A percentile compares a stretch with the other conserved stretches of the same genome.
These are phyloP conservation scores for Pyricularia sp. DNA, from an alignment of 2,329 filamentous ascomycete species.

Conservation along the genomic window DNA sequence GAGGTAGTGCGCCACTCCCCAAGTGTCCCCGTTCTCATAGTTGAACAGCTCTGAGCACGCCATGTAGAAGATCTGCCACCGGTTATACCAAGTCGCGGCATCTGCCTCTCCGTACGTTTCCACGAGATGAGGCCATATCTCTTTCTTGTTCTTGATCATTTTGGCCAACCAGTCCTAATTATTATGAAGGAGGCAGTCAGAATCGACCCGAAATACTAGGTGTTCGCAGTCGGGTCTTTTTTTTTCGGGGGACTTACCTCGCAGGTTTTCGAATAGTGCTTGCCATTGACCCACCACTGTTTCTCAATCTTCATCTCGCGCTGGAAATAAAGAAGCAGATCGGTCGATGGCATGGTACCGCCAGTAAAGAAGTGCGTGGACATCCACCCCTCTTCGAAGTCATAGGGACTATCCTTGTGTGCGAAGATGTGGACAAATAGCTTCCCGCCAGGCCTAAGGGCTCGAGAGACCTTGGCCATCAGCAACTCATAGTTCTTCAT, in stretches of 20 bases:
- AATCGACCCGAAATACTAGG: background rate
- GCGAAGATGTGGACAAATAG: conserved; percentile 58
- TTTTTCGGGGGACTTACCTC: conserved; percentile 30
- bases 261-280: conserved; percentile 56
- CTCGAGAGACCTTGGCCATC: conserved; percentile 46
- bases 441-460: conserved; percentile 50
- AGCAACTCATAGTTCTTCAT: conserved; percentile 65
- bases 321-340: conserved; percentile 56
- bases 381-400: conserved; percentile 64
- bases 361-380: conserved; percentile 61
- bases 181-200: background rate
- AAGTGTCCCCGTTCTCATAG: conserved; percentile 50
- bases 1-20: conserved; percentile 54
- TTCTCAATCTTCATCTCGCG: conserved; percentile 42
- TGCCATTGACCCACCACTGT: conserved; percentile 61
- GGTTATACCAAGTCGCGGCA: conserved; percentile 49
- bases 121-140: conserved; percentile 50
- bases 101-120: conserved; percentile 52
- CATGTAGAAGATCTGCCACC: conserved; percentile 63
- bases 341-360: conserved; percentile 57
- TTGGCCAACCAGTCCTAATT: conserved; percentile 46
- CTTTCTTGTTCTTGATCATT: conserved; percentile 43
- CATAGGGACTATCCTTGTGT: conserved; percentile 52
- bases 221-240: background rate
- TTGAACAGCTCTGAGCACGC: conserved; percentile 58